phyloP scores from a whole-genome alignment of 2,329 filamentous ascomycete genomes.

The Tolypocladium ovalisporum region DNA sequence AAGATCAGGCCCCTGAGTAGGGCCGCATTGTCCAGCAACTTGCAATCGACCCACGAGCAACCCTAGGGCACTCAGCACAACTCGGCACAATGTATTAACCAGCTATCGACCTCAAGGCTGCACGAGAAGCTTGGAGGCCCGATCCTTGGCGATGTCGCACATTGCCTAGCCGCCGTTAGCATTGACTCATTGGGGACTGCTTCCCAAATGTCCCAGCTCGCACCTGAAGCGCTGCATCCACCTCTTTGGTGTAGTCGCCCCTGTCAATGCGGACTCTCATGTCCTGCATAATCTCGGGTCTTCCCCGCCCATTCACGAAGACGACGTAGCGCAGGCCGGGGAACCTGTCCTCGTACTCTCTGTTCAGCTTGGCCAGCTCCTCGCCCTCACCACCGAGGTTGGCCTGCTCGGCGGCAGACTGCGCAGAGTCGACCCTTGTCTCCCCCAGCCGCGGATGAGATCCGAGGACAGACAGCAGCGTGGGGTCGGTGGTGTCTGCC shows the following conservation, averaged over 20 bases:
- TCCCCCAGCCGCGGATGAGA: constrained; percentile 78
- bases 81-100: not conserved
- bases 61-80: not conserved
- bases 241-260: constrained; percentile 55
- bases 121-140: constrained; percentile 50
- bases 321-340: constrained; percentile 81
- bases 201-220: constrained; percentile 10
- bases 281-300: constrained; percentile 67
- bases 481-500: constrained; percentile 31
- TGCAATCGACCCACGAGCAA: not conserved
- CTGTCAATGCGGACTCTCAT: constrained; percentile 66
- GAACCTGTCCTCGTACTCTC: constrained; percentile 68
- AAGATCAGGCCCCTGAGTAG: too few relatives aligned
- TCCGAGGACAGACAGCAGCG: constrained; percentile 62
- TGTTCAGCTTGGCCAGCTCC: constrained; percentile 58
- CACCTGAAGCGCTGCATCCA: constrained; percentile 65
- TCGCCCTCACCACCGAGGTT: constrained; percentile 53
- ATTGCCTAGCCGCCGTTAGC: constrained; percentile 53
- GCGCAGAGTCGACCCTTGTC: constrained; percentile 69
- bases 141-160: constrained; percentile 80
- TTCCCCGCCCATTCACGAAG: constrained; percentile 74
- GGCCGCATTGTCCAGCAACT: too few relatives aligned
- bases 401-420: constrained; percentile 74
- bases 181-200: not conserved
- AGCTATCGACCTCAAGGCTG: not conserved